Base-by-base conservation (phyloP, 768 basidiomycete species). In the Kwoniella botswanensis region DNA sequence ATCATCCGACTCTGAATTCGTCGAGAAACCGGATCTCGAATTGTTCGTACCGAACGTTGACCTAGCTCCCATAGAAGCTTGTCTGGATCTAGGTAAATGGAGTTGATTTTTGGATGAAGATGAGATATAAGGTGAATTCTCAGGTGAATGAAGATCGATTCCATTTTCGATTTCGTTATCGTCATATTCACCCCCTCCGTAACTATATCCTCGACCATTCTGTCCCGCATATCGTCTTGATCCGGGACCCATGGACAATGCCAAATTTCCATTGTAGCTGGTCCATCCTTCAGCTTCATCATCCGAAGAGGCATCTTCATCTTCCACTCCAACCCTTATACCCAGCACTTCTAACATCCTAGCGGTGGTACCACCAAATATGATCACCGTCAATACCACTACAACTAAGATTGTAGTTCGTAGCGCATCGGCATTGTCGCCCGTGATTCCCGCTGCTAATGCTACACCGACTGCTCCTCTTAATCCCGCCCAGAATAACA, bases 401-500 rank as follows among this genome's bases (percentile, higher is more conserved):
- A 97, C 94, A 21, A 97, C 91, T 29, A 99, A 89, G 22, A 98
- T 94, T 0, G 97, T 98, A 57, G 90, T 97, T 43, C 94, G 87
- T 63, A 99, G 87, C 52, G 92, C 93, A 76, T 93, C 90, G 0
- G 93, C 93, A 79, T 96, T 96, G 35, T 89, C 87, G n/a, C 97
- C 96, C 68, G 90, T 90, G 86, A 99, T 96, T 2, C 95, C 95
- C 1, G 94, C 92, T 1, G 97, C 97, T 41, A 99, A 88, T 3
- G 97, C 97, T 22, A 99, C 97, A 50, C 97, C 97, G 54, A 99
- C 97, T 0, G 97, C 97, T 44, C 97, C 97, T 35, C 97, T 87
- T 65, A 99, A 85, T 5, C 96, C 96, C 1, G 96, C 96, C 97
- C 96, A 99, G 85, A 98, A 98, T 17, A 98, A 85, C 94, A 98